Base-by-base conservation (phyloP, 495 filamentous ascomycete genomes). In the Podospora anserina region DNA sequence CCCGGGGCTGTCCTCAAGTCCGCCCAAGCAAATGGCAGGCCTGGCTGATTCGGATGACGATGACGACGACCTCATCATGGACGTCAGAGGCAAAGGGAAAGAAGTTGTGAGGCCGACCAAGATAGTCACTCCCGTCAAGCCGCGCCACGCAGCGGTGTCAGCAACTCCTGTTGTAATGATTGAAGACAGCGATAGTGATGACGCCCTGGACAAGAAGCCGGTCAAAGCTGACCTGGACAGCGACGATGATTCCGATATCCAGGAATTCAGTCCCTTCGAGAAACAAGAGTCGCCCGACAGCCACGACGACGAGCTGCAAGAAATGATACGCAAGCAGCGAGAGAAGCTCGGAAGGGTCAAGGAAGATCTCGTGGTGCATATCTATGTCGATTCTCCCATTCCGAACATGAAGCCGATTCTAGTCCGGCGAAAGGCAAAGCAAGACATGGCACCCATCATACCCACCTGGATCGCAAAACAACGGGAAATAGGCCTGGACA, bases 311-410 rank as follows among this genome's bases (percentile, higher is more conserved):
- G 11, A 69, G 19, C 54, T 53, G 20, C 34, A 63, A 19, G 64
- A 62, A 11, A 86, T 93, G 54, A 84, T 90, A 68, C 83, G 94
- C 59, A 90, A 92, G 73, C 90, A 90, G 32, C 87, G 16, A 30
- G 55, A 54, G 69, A 74, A 60, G 76, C 73, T 11, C 65, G 63
- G 58, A 59, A 62, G 7, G n/a, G 68, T 2, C 67, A 68, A 28
- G 57, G 23, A 2, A 0, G 61, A 13, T 61, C 54, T n/a, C 32
- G 63, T 3, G 30, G 70, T 13, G 55, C 59, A 27, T 9, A 16
- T 77, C 5, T 0, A 74, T 6, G 58, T 75, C 16, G 64, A 63
- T 0, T 77, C 77, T 0, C 63, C n/a, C 3, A 20, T 76, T 5
- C 62, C 65, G 3, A 64, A 64, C 58, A 65, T 68, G 15, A 15